These are phyloP conservation scores for Brettanomyces nanus DNA, from an alignment of 805 yeast species.

Conservation along the genomic window DNA sequence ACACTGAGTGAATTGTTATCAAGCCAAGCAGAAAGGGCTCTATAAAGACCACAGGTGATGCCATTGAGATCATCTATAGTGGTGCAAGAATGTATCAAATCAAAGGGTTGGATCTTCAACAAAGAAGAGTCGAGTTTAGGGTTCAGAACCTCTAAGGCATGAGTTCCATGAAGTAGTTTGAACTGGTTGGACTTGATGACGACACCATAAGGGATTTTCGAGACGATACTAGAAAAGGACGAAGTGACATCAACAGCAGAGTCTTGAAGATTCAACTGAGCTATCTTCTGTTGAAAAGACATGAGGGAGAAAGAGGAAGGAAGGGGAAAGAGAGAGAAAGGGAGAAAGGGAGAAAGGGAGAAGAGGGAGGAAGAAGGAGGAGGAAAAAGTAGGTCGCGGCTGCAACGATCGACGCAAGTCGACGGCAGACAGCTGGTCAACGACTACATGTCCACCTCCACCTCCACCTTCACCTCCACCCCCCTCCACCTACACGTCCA, in stretches of 20 bases:
- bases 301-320: not conserved
- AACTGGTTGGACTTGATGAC: constrained; percentile 55
- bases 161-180: constrained; percentile 73
- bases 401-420: no score
- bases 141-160: constrained; percentile 76
- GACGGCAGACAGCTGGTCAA: no score
- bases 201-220: constrained; percentile 32
- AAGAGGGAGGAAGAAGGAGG: not conserved
- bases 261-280: constrained; percentile 4
- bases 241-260: constrained; percentile 44
- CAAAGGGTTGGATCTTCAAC: constrained; percentile 39
- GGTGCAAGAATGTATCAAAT: constrained; percentile 31
- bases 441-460: no score
- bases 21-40: constrained; percentile 64
- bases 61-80: constrained; percentile 33
- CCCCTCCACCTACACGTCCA: no score
- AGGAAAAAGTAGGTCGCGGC: no score
- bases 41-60: constrained; percentile 45
- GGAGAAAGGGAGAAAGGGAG: not conserved
- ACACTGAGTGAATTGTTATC: constrained; percentile 67
- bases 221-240: constrained; percentile 33
- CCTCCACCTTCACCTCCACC: no score
- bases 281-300: constrained; percentile 5
- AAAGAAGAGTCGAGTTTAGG: constrained; percentile 70
- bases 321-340: not conserved